Conservation (phyloP, 805 yeast species). For the Starmerella vaccinii region DNA sequence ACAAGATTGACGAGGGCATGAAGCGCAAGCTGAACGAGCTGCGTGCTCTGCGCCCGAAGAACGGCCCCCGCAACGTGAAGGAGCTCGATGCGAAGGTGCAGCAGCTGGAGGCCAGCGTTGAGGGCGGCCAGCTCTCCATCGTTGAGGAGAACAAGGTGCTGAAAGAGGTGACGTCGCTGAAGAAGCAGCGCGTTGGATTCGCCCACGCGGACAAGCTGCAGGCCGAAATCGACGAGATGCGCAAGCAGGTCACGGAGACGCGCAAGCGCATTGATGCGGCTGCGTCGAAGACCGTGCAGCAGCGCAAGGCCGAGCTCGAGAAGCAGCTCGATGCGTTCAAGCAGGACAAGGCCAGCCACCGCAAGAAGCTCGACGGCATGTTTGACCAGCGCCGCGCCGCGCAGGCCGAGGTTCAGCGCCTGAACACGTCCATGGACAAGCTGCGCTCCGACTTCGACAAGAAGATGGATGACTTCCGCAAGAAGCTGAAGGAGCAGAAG, state of each 20-base stretch:
- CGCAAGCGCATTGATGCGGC: slow-evolving; percentile 51
- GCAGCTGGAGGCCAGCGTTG: slow-evolving; percentile 59
- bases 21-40: slow-evolving; percentile 70
- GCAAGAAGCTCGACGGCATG: slow-evolving; percentile 53
- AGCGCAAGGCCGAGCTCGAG: slow-evolving; percentile 59
- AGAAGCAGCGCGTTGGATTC: slow-evolving; percentile 72
- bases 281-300: slow-evolving; percentile 54
- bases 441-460: slow-evolving; percentile 55
- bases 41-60: slow-evolving; percentile 58
- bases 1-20: slow-evolving; percentile 53
- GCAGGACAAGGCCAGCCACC: slow-evolving; percentile 56
- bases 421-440: slow-evolving; percentile 40
- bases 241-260: slow-evolving; percentile 61
- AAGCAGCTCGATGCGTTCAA: slow-evolving; percentile 56
- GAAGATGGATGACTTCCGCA: slow-evolving; percentile 64
- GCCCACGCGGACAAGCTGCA: slow-evolving; percentile 63
- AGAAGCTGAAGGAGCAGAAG: slow-evolving; percentile 57
- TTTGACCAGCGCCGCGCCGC: slow-evolving; percentile 43
- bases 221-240: slow-evolving; percentile 67
- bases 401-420: slow-evolving; percentile 56
- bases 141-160: slow-evolving; percentile 83
- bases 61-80: slow-evolving; percentile 42
- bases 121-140: slow-evolving; percentile 67
- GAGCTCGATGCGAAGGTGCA: slow-evolving; percentile 31
- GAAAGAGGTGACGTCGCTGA: slow-evolving; percentile 73